A percentile compares a stretch with the other conserved stretches of the same genome.
phyloP scores from a whole-genome alignment of 257 asterid genomes.

The Salvia splendens region DNA sequence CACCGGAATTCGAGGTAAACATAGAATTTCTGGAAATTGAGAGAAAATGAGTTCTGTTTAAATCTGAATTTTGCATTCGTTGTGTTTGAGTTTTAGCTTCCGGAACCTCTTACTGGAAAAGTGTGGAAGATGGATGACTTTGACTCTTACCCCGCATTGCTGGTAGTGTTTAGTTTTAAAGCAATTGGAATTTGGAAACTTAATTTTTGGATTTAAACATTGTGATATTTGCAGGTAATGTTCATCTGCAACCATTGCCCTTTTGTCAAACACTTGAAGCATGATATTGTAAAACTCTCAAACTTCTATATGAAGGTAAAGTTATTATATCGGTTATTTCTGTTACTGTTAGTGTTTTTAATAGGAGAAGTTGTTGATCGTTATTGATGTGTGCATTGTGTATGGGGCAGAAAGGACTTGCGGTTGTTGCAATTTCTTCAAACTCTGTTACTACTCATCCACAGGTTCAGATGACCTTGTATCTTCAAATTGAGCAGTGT shows the following conservation, averaged over 20 bases:
- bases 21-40: background rate
- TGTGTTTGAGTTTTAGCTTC: conserved; percentile 49
- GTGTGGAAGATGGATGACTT: conserved; percentile 77
- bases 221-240: conserved; percentile 58
- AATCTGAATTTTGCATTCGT: background rate
- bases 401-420: conserved; percentile 84
- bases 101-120: conserved; percentile 88
- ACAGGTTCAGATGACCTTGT: conserved; percentile 62
- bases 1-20: conserved; percentile 84
- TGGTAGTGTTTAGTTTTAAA: conserved; percentile 44
- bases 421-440: conserved; percentile 85
- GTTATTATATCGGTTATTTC: conserved; percentile 30
- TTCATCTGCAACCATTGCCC: conserved; percentile 92
- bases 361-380: background rate
- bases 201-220: conserved; percentile 13
- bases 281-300: conserved; percentile 75
- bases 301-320: conserved; percentile 77
- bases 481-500: conserved; percentile 39
- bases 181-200: background rate
- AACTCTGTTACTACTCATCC: conserved; percentile 80
- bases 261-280: conserved; percentile 75
- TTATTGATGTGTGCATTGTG: conserved; percentile 5
- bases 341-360: conserved; percentile 18
- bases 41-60: background rate
- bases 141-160: conserved; percentile 76